Base-by-base conservation (phyloP, 2,329 filamentous ascomycete genomes). In the Cytospora paraplurivora region DNA sequence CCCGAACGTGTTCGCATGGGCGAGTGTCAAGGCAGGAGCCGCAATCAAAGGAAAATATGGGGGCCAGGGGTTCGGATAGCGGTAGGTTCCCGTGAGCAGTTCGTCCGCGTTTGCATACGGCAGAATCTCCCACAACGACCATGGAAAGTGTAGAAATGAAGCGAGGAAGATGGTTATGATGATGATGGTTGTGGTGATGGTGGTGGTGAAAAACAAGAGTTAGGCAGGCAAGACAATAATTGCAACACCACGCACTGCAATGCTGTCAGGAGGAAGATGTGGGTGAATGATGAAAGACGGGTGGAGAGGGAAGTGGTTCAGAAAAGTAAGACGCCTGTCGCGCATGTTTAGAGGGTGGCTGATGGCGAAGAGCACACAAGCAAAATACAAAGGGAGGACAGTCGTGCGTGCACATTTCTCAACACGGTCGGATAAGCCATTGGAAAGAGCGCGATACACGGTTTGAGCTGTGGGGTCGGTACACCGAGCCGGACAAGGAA, bases 1-100 rank as follows among this genome's bases (percentile, higher is more conserved):
- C 77, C 77, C 73, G 76, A 78, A 78, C 76, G 75, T 78, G 77
- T 79, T 79, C 76, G 76, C 76, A 78, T 76, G 71, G 71, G 71
- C 68, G 67, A 68, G 68, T 70, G 71, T 74, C 66, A 74, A 71
- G 71, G 67, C 66, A 68, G 65, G 55, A 56, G 67, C 71, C 73
- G 73, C 73, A 77, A 75, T 75, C 72, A 74, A 69, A 72, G 69
- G 68, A 72, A 68, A 49, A 33, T 21, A 34, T 56, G 52, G 37
- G 58, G 54, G 35, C 37, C 62, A 56, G 19, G 53, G 59, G 38
- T 53, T 59, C 37, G 44, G 47, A 37, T 41, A 58, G 57, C 59
- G 41, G 76, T 70, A 70, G 71, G 71, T 72, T 75, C 69, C 75
- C 74, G 75, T 67, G 67, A 72, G 58, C 67, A 62, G 71, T 73